A percentile compares a stretch with the other conserved stretches of the same genome.
Evolutionary conservation across 2,329 filamentous ascomycete species (phyloP).

Genomic region (Pyrenophora tritici-repentis): DNA sequence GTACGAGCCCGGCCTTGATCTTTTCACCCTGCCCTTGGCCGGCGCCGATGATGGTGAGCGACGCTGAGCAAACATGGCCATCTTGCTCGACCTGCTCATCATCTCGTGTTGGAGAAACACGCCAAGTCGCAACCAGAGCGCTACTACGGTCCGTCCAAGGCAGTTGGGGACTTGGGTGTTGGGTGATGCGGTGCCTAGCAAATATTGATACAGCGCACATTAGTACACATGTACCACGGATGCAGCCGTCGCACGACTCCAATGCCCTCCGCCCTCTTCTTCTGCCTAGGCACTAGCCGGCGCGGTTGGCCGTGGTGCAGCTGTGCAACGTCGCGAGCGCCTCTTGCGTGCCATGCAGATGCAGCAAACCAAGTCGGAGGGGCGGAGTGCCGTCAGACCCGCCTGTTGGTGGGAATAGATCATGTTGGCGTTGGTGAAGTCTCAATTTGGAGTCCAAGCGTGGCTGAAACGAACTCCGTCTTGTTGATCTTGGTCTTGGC

Average conservation of each 20-base stretch:
- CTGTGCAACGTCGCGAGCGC: slow-evolving; percentile 10
- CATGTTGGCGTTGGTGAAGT: slow-evolving; percentile 8
- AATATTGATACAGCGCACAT: slow-evolving; percentile 9
- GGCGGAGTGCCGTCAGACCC: slow-evolving; percentile 1
- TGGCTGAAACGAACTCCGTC: slow-evolving; percentile 35
- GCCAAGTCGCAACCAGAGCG: slow-evolving; percentile 15
- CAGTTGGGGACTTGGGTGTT: slow-evolving; percentile 17
- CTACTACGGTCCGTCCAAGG: slow-evolving; percentile 22
- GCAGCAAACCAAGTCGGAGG: slow-evolving; percentile 7
- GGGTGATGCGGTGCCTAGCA: slow-evolving; percentile 8
- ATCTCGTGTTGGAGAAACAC: not conserved
- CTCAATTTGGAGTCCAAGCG: slow-evolving; percentile 20
- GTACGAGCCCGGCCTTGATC: slow-evolving; percentile 5
- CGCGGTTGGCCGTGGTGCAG: slow-evolving; percentile 5
- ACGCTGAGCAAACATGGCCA: slow-evolving; percentile 7
- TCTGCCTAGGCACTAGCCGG: slow-evolving; percentile 2
- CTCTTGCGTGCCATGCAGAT: slow-evolving; percentile 1
- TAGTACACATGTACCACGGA: not conserved
- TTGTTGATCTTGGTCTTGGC: slow-evolving; percentile 31
- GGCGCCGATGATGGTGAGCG: slow-evolving; percentile 6
- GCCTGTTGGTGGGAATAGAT: slow-evolving; percentile 19
- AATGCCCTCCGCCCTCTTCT: not conserved
- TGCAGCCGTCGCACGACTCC: slow-evolving; percentile 9
- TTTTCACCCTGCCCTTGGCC: slow-evolving; percentile 12
- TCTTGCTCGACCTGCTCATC: not conserved